Evolutionary conservation across 495 filamentous ascomycete species (phyloP).

Genomic region (Collariella sp.): DNA sequence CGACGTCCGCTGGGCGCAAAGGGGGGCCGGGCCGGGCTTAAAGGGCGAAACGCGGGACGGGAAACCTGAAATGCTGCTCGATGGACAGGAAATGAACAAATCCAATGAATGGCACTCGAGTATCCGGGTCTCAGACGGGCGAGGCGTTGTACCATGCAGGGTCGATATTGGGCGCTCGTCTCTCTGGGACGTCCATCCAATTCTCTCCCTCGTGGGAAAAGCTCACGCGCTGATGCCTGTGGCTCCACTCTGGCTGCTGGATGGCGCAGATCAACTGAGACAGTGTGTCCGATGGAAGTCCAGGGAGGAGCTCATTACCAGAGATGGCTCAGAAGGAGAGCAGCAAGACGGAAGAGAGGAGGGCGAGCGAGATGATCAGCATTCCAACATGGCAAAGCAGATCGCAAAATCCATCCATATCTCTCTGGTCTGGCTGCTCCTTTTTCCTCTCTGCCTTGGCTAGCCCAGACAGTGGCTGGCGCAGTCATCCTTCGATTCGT

Average conservation of each 20-base stretch:
- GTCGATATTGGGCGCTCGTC: constrained; percentile 23
- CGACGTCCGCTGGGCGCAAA: neutral
- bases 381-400: too few species aligned
- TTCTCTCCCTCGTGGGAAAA: constrained; percentile 35
- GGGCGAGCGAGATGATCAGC: too few species aligned
- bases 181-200: too few species aligned
- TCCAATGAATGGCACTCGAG: constrained; percentile 25
- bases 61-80: neutral
- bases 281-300: neutral
- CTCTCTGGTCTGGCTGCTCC: too few species aligned
- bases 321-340: neutral
- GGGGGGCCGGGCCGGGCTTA: neutral
- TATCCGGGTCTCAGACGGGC: constrained; percentile 14
- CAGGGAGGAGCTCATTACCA: neutral
- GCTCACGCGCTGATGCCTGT: constrained; percentile 19
- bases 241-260: neutral
- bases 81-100: constrained; percentile 7
- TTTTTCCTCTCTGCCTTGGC: too few species aligned
- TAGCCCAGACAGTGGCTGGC: too few species aligned
- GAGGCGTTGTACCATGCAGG: neutral
- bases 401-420: too few species aligned
- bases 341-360: too few species aligned
- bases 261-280: constrained; percentile 4
- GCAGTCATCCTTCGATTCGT: too few species aligned
- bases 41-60: neutral